phyloP scores from a whole-genome alignment of 2,329 filamentous ascomycete species.

The Balansia obtecta region DNA sequence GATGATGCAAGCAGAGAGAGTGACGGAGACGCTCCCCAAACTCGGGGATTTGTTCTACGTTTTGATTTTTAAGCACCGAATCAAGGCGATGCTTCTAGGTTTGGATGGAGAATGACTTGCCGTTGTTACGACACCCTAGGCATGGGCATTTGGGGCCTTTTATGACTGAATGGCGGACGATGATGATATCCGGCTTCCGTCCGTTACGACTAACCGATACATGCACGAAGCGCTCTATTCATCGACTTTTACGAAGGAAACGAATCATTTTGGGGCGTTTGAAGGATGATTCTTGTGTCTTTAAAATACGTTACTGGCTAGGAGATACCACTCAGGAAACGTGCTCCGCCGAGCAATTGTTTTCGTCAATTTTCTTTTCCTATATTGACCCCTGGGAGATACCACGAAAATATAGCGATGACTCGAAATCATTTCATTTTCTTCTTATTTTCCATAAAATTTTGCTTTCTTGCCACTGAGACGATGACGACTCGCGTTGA shows the following conservation, averaged over 20 bases:
- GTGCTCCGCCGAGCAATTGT: background rate
- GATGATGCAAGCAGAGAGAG: slow-evolving; percentile 28
- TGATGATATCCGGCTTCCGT: background rate
- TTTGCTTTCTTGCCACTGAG: background rate
- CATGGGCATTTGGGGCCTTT: too few species aligned
- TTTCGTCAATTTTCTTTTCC: background rate
- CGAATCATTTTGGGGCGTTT: background rate
- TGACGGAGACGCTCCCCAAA: slow-evolving; percentile 9
- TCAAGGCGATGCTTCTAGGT: background rate
- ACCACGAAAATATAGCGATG: slow-evolving; percentile 2
- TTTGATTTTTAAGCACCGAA: slow-evolving; percentile 8
- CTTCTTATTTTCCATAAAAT: background rate
- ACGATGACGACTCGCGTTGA: background rate
- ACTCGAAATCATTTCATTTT: background rate
- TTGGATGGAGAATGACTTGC: too few species aligned
- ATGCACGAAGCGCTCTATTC: background rate
- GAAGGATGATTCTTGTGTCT: background rate
- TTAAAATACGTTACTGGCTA: background rate
- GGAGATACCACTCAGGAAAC: slow-evolving; percentile 5
- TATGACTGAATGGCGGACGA: background rate
- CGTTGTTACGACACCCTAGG: too few species aligned
- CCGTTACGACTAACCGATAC: background rate
- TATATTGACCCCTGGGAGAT: background rate
- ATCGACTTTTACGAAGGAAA: background rate
- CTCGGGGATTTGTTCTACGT: slow-evolving; percentile 9